Evolutionary conservation across 352 stramenopile genomes (phyloP), one percentile per base, ranked within the genome.

Genomic region (Plasmopara halstedii): DNA sequence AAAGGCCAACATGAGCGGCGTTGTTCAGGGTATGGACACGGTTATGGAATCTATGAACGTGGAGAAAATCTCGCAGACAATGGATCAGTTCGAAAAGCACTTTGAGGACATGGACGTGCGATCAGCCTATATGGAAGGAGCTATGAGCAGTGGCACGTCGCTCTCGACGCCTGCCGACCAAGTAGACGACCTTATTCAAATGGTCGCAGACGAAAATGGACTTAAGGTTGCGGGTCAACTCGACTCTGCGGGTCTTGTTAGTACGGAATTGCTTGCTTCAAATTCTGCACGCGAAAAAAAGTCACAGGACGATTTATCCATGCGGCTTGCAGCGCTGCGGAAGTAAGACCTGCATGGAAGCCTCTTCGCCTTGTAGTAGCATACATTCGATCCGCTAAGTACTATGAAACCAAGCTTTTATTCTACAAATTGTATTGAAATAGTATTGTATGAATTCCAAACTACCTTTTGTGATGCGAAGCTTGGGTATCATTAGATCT

Each of bases 41-140:
- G 91, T 95, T 23, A 87, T 99, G 70, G 85, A 91, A 42, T 89
- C 77, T 9, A 99, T 99, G 95, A 94, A 99, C 64, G 83, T 98
- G 23, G 93, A 98, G 58, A 96, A 98, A 71, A 98, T 99, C 49
- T 94, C 83, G 42, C 74, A 92, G 50, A 95, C 88, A 4, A 98
- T 98, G 94, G 95, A 99, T 53, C 91, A 98, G 66, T 99, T 99
- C 62, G 96, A 99, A 65, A 82, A 96, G 61, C 95, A 99, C 71
- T 99, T 99, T 75, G 96, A 99, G 61, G 93, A 98, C 69, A 90
- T 99, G 69, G 96, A 99, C 70, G 95, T 99, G 29, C 95, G 96
- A 34, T 81, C 92, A 6, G 92, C 89, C 27, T 99, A 98, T 71
- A 99, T 99, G 96, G 95, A 98, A 50, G 78, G 89, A 42, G 87